phyloP scores from a whole-genome alignment of 2,329 filamentous ascomycete genomes.

The Fusarium illudens region DNA sequence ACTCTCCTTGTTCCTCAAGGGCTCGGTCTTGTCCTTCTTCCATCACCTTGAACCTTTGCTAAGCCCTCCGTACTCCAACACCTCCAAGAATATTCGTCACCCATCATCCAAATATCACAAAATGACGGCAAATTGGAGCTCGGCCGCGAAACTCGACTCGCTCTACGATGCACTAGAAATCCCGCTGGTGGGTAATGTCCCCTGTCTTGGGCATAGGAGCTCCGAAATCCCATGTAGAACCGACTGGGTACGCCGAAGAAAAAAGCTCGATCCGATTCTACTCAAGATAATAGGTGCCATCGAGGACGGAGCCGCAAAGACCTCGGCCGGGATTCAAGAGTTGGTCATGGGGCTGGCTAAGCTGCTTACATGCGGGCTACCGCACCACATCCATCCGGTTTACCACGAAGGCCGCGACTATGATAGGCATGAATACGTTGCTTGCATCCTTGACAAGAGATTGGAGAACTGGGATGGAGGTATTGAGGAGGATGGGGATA shows the following conservation, averaged over 20 bases:
- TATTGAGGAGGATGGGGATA: not conserved
- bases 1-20: not conserved
- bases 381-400: not conserved
- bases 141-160: not conserved
- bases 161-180: slow-evolving; percentile 10
- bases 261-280: not conserved
- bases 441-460: not conserved
- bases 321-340: not conserved
- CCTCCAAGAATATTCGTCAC: no score
- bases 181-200: not conserved
- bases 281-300: not conserved
- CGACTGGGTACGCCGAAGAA: not conserved
- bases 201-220: not conserved
- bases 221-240: not conserved
- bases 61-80: not conserved
- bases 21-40: not conserved
- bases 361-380: not conserved
- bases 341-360: not conserved
- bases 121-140: not conserved
- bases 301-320: not conserved
- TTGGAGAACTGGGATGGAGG: not conserved
- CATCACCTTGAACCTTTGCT: not conserved
- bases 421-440: not conserved
- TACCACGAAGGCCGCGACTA: accelerated
- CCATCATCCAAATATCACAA: not conserved